phyloP scores from a whole-genome alignment of 2,329 filamentous ascomycete genomes.

The Ophiosphaerella korrae region DNA sequence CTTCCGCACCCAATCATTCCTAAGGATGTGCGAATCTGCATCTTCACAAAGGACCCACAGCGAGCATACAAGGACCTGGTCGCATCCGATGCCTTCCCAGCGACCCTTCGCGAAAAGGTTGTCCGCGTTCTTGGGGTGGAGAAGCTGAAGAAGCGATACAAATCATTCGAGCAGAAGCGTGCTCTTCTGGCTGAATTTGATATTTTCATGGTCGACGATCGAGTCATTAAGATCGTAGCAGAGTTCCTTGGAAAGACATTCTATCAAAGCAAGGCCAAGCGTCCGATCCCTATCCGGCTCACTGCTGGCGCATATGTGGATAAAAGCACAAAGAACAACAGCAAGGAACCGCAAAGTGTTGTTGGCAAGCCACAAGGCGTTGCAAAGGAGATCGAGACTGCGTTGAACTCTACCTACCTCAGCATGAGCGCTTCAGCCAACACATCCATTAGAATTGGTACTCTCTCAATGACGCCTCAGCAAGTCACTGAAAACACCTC shows the following conservation, averaged over 20 bases:
- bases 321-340: slow-evolving; percentile 50
- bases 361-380: slow-evolving; percentile 68
- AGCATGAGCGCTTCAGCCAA: slow-evolving; percentile 79
- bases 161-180: slow-evolving; percentile 79
- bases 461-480: slow-evolving; percentile 73
- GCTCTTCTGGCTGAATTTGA: slow-evolving; percentile 87
- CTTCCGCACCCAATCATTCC: slow-evolving; percentile 77
- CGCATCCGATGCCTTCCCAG: slow-evolving; percentile 65
- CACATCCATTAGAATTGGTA: slow-evolving; percentile 79
- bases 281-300: slow-evolving; percentile 82
- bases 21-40: slow-evolving; percentile 72
- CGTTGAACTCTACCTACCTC: slow-evolving; percentile 77
- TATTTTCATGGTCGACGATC: slow-evolving; percentile 89
- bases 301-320: slow-evolving; percentile 67
- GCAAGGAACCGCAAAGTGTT: slow-evolving; percentile 39
- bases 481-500: slow-evolving; percentile 82
- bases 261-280: slow-evolving; percentile 81
- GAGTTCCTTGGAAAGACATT: slow-evolving; percentile 87
- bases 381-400: slow-evolving; percentile 79
- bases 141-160: slow-evolving; percentile 89
- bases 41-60: slow-evolving; percentile 84
- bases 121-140: slow-evolving; percentile 74
- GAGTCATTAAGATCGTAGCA: slow-evolving; percentile 75
- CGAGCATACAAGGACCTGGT: slow-evolving; percentile 89
- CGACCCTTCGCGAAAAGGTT: slow-evolving; percentile 54